Evolutionary conservation across 1,284 basidiomycete species (phyloP), one percentile per base, ranked within the genome.

Genomic region (Boletus putidus): DNA sequence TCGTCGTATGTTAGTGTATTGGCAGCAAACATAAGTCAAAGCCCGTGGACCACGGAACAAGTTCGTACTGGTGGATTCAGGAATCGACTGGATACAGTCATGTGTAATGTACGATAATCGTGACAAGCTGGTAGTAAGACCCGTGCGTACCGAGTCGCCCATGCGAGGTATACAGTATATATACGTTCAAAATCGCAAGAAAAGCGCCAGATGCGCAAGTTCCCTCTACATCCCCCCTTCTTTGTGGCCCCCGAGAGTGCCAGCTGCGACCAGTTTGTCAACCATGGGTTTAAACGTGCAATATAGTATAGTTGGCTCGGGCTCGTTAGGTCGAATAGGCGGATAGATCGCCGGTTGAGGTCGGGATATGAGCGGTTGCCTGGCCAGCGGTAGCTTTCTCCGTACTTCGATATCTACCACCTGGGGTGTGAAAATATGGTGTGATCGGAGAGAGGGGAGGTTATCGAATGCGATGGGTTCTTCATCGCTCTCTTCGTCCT

Each of bases 221-320:
- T 44, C 27, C 12, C 23, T 39, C 39, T 62, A 67, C 42, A 39
- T 46, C n/a, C 29, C 16, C 36, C 29, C 42, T 35, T 25, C 21
- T 14, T 50, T 58, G 25, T 57, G 51, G 3, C 36, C 27, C 2
- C 42, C 35, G 6, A 66, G 59, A 48, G 51, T 44, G 25, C 70
- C 70, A 48, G 39, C 37, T 5, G 49, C 60, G 12, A 62, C 60
- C 29, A 70, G 47, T 23, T 51, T 43, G 21, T 67, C 62, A 5
- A 74, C 69, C 66, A 66, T 72, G 33, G 46, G 60, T 25, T 59
- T 55, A 39, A 75, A 71, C 5, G 55, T 46, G 5, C 62, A 56
- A 33, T 72, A 72, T 2, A 73, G 25, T 6, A 72, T 72, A 18
- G 40, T 60, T 40, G 66, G 66, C 25, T 62, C 43, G 5, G 52